phyloP scores from a whole-genome alignment of 2,329 filamentous ascomycete genomes.

The Arthrinium puccinioides region DNA sequence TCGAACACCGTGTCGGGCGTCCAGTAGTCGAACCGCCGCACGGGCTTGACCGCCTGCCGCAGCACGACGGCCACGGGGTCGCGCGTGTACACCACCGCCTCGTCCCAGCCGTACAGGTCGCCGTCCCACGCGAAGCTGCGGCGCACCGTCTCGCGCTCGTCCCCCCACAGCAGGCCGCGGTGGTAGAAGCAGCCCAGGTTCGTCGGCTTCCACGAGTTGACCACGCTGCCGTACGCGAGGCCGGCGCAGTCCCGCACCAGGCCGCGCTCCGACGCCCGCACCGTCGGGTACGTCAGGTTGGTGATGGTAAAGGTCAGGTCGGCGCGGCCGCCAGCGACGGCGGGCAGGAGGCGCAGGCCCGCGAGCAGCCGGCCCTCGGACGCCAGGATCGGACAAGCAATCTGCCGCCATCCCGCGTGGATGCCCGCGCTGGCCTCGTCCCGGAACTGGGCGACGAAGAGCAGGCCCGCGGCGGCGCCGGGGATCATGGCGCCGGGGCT shows the following conservation, averaged over 20 bases:
- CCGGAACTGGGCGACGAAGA: slow-evolving; percentile 6
- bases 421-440: background rate
- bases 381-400: slow-evolving; percentile 4
- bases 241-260: background rate
- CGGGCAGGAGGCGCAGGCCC: slow-evolving; percentile 4
- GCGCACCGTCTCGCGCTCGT: background rate
- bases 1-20: background rate
- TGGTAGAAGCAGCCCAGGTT: slow-evolving; percentile 8
- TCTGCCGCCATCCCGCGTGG: slow-evolving; percentile 7
- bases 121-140: slow-evolving; percentile 7
- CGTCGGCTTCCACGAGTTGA: slow-evolving; percentile 7
- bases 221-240: slow-evolving; percentile 2
- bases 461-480: slow-evolving; percentile 2
- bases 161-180: slow-evolving; percentile 1
- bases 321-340: background rate
- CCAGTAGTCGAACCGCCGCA: slow-evolving; percentile 1
- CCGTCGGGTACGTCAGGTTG: slow-evolving; percentile 5
- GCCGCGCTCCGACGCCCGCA: background rate
- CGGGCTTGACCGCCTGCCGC: background rate
- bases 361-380: slow-evolving; percentile 5
- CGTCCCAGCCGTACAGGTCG: slow-evolving; percentile 8
- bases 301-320: slow-evolving; percentile 3
- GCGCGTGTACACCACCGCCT: slow-evolving; percentile 5
- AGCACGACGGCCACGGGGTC: background rate
- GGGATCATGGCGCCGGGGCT: slow-evolving; percentile 4